Percentiles rank a stretch among this genome's conserved stretches.
Conservation (phyloP, 2,329 filamentous ascomycete genomes). For the Aspergillus fructus region DNA sequence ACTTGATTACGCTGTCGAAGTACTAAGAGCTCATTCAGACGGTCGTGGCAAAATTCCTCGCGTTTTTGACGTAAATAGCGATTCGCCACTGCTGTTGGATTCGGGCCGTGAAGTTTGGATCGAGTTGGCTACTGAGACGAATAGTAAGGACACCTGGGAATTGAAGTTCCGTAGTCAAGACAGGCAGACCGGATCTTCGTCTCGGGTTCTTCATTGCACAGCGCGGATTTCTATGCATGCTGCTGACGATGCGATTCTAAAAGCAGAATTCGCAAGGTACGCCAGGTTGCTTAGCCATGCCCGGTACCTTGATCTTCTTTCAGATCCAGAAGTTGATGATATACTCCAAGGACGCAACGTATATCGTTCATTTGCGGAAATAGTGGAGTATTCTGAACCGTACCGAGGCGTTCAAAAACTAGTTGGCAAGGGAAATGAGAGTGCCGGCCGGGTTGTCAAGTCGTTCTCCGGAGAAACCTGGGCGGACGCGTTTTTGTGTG, state of each 20-base stretch:
- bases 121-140: slow-evolving; percentile 1
- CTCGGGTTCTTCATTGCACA: slow-evolving; percentile 14
- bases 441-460: slow-evolving; percentile 24
- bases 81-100: slow-evolving; percentile 18
- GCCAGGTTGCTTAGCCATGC: slow-evolving; percentile 15
- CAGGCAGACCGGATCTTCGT: background rate
- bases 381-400: slow-evolving; percentile 18
- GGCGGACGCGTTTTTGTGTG: slow-evolving; percentile 27
- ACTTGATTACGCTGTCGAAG: slow-evolving; percentile 18
- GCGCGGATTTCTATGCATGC: slow-evolving; percentile 12
- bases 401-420: slow-evolving; percentile 20
- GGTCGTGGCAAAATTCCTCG: slow-evolving; percentile 11
- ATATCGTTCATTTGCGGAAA: slow-evolving; percentile 18
- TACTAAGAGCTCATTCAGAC: slow-evolving; percentile 16
- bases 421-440: slow-evolving; percentile 22
- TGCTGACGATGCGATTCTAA: background rate
- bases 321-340: slow-evolving; percentile 20
- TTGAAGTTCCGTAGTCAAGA: slow-evolving; percentile 13
- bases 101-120: slow-evolving; percentile 12
- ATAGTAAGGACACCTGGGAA: slow-evolving; percentile 11
- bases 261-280: slow-evolving; percentile 17
- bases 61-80: slow-evolving; percentile 16
- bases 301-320: slow-evolving; percentile 18
- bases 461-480: slow-evolving; percentile 20
- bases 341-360: slow-evolving; percentile 23